Evolutionary conservation across 1,139 yeast genomes (phyloP).

Genomic region (Blastobotrys illinoisensis): DNA sequence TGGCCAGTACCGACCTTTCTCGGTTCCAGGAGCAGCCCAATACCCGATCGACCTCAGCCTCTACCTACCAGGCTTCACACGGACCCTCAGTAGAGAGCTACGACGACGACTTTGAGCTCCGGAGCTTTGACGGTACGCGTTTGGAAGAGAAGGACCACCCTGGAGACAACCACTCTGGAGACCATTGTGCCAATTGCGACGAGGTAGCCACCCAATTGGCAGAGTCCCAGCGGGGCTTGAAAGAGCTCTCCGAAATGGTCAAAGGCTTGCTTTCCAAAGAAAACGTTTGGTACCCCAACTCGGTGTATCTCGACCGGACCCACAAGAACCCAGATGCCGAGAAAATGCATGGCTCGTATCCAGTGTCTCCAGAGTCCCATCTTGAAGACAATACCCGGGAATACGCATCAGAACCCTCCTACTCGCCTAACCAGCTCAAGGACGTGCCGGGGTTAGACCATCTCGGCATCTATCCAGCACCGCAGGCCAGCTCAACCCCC

Average conservation of each 20-base stretch:
- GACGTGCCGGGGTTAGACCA: background rate
- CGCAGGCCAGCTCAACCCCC: background rate
- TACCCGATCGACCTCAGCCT: background rate
- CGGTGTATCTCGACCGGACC: background rate
- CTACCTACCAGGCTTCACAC: background rate
- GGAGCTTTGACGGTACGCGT: background rate
- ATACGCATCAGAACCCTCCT: background rate
- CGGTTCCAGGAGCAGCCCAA: background rate
- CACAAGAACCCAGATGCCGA: background rate
- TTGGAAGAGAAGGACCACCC: background rate
- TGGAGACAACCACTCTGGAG: background rate
- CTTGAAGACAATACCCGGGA: background rate
- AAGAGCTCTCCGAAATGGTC: background rate
- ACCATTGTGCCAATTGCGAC: background rate
- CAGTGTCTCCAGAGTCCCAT: background rate
- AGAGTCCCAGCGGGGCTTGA: background rate
- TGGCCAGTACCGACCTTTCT: background rate
- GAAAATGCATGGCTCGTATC: background rate
- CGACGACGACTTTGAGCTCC: background rate
- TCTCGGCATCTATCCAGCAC: background rate
- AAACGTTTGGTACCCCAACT: background rate
- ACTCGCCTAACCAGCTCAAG: background rate
- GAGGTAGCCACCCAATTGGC: background rate
- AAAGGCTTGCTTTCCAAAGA: background rate
- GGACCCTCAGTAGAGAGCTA: background rate